Evolutionary conservation across 495 filamentous ascomycete species (phyloP), one percentile per base, ranked within the genome.

Genomic region (Pyrenula aspistea): DNA sequence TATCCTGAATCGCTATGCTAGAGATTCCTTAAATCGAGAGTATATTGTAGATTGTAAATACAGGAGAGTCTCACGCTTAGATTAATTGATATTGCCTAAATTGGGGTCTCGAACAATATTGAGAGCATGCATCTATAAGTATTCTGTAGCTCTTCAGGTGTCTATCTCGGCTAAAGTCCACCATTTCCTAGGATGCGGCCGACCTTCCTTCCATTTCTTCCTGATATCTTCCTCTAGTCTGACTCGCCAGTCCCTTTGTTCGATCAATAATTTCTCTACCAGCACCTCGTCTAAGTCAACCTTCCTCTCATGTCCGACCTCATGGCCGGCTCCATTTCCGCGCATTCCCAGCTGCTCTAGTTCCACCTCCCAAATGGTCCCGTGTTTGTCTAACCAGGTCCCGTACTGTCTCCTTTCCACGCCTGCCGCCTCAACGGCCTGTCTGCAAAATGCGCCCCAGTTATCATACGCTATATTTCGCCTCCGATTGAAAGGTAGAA

Each of bases 401-500:
- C 31, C 31, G 31, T 4, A 8, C 4, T 42, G 8, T 15, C 31
- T 42, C 31, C 31, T 42, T 15, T 42, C 31, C 4, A 42, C 31
- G 31, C 31, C 31, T 8, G 31, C 31, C 31, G 31, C 8, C 15
- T 42, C 31, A 15, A 42, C 31, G 15, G 15, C 31, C 31, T 42
- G 31, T 42, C 31, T 42, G 31, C 31, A 42, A 15, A 42, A 42
- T 42, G 31, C 31, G 31, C 31, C 31, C 31, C 31, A 42, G 15
- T 42, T 42, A 8, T 4, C 31, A 42, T 42, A 42, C 31, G 31
- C 80, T 86, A 50, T 73, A 66, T 56, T 68, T 68, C 1, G 75
- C 63, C 4, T 72, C 77, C 0, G 68, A 55, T 0, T 79, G 61
- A 19, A 62, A 64, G n/a, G 67, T 57, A 95, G 68, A 0, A 94